Base-by-base conservation (phyloP, 495 filamentous ascomycete species). In the Bacidia rubella region DNA sequence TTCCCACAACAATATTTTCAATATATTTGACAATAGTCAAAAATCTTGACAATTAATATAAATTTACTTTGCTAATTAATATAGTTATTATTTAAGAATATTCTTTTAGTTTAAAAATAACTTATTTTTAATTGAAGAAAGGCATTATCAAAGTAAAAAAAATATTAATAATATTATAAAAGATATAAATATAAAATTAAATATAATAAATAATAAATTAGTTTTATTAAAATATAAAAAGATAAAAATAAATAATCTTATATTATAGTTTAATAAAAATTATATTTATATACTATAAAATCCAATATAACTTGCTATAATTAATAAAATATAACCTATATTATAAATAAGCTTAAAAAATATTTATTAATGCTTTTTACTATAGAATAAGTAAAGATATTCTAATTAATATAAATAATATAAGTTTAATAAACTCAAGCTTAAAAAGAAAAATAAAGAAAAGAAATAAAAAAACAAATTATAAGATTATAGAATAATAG, bases 401-500 rank as follows among this genome's bases (percentile, higher is more conserved):
- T 35, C 15, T 35, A 35, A 15, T 15, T 35, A 35, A 7, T 35
- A 35, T 7, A 35, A 35, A 15, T 35, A 7, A 35, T 35, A 7
- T 35, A 35, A 5, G 7, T 35, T 35, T 15, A 7, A 7, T 35
- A 35, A 15, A 15, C 29, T 35, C 15, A 48, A 15, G 15, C n/a
- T 45, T 48, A 20, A 45, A 53, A 23, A 49, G 35, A 47, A 49
- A 53, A 21, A 45, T 49, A 53, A 47, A 49, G 20, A 5, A 22
- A 7, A 47, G 15, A 19, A 47, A 23, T 49, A 51, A 45, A 51
- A 51, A 53, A 20, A n/a, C n/a, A 46, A n/a, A 22, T 17, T 35
- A 46, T 20, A 48, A 47, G 12, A 47, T 53, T 35, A 26, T 20
- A 15, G 2, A 53, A 46, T 45, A 43, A 7, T 20, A 47, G 15